A percentile compares a stretch with the other conserved stretches of the same genome.
Conservation (phyloP, 306 rosid species). For the Prunus armeniaca region DNA sequence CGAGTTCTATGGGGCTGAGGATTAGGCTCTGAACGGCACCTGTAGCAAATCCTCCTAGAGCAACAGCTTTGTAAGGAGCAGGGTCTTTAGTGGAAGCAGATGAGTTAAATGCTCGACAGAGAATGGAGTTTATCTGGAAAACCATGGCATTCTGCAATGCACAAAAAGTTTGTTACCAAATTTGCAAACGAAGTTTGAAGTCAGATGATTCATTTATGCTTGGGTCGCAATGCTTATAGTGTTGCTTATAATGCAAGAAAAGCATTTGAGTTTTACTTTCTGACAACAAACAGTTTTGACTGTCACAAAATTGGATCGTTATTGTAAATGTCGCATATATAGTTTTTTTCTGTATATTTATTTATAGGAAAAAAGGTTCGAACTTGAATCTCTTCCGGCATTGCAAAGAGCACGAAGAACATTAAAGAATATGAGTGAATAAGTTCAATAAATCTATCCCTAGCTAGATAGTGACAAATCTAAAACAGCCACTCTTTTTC, state of each 20-base stretch:
- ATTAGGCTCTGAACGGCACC: slow-evolving; percentile 71
- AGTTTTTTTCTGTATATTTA: no score
- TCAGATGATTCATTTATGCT: neutral
- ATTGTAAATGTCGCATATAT: neutral
- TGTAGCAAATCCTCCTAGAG: slow-evolving; percentile 66
- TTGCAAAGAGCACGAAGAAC: no score
- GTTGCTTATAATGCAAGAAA: neutral
- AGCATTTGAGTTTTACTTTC: neutral
- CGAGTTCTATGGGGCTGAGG: slow-evolving; percentile 63
- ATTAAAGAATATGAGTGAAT: no score
- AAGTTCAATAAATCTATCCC: no score
- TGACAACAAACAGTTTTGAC: no score
- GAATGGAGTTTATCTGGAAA: slow-evolving; percentile 73
- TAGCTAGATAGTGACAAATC: no score
- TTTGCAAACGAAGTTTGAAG: no score
- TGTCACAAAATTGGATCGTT: neutral
- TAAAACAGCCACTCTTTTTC: no score
- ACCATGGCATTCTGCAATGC: slow-evolving; percentile 69
- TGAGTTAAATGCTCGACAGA: slow-evolving; percentile 60
- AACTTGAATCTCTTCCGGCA: no score
- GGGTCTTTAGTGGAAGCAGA: slow-evolving; percentile 43
- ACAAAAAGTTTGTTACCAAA: neutral
- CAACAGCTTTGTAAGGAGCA: slow-evolving; percentile 69
- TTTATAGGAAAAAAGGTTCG: no score
- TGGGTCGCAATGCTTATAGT: neutral